phyloP scores from a whole-genome alignment of 495 filamentous ascomycete genomes.

The Aspergillus sclerotioniger region DNA sequence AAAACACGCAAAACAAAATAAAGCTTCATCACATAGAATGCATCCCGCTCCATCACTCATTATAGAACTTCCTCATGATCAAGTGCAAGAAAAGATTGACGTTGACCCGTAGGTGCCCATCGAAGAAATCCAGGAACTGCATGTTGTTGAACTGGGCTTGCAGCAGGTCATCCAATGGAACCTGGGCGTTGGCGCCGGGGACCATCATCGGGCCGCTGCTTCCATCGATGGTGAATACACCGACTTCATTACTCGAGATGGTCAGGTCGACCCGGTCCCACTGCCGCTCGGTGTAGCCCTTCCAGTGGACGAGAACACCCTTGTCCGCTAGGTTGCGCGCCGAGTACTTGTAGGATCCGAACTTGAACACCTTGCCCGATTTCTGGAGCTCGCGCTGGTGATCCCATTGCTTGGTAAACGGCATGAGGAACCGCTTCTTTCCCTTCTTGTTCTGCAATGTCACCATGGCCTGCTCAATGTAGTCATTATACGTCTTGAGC shows the following conservation, averaged over 20 bases:
- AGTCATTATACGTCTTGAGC: constrained; percentile 96
- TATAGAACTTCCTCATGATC: constrained; percentile 98
- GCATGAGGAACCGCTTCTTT: constrained; percentile 90
- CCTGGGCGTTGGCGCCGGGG: constrained; percentile 84
- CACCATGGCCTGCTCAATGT: constrained; percentile 97
- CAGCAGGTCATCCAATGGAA: constrained; percentile 89
- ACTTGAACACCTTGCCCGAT: constrained; percentile 88
- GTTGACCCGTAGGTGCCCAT: constrained; percentile 81
- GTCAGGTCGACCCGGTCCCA: constrained; percentile 92
- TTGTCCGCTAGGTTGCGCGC: constrained; percentile 87
- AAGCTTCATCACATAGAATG: constrained; percentile 25
- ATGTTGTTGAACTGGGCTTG: constrained; percentile 96
- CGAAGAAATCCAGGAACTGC: constrained; percentile 92
- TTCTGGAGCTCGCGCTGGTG: constrained; percentile 93
- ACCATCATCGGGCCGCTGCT: constrained; percentile 93
- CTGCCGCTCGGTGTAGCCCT: constrained; percentile 79
- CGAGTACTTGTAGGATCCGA: constrained; percentile 95
- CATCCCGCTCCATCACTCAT: constrained; percentile 36
- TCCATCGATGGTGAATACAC: constrained; percentile 90
- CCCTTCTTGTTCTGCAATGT: constrained; percentile 98
- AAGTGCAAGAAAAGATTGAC: constrained; percentile 95
- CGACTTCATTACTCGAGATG: constrained; percentile 90
- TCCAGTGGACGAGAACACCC: constrained; percentile 86
- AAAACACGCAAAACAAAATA: constrained; percentile 24
- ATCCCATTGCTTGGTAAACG: constrained; percentile 98